phyloP scores from a whole-genome alignment of 1,139 yeast genomes.

The Wickerhamomyces sp. region DNA sequence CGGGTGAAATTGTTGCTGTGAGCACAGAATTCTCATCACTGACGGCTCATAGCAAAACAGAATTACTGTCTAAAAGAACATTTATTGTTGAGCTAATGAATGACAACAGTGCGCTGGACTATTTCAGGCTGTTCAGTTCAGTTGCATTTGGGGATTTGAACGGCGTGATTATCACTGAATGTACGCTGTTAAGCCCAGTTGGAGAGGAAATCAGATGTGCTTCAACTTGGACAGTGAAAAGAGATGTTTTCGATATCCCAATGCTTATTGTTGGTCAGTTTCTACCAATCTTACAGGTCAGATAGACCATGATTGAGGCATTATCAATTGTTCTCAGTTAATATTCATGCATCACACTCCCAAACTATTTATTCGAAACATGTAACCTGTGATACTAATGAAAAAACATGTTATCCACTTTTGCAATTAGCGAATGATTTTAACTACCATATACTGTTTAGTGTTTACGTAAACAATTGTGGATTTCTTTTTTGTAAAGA shows the following conservation, averaged over 20 bases:
- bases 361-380: constrained; percentile 2
- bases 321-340: neutral
- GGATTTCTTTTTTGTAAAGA: constrained; percentile 2
- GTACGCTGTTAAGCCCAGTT: constrained; percentile 53
- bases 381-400: too few relatives aligned
- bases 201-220: constrained; percentile 46
- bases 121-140: constrained; percentile 70
- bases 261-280: constrained; percentile 92
- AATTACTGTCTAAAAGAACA: constrained; percentile 32
- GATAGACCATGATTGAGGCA: constrained; percentile 3
- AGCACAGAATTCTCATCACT: constrained; percentile 63
- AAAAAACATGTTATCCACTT: neutral
- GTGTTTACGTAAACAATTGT: neutral
- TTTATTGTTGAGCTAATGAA: constrained; percentile 85
- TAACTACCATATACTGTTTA: too few relatives aligned
- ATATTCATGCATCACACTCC: neutral
- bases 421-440: neutral
- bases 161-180: constrained; percentile 75
- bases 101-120: constrained; percentile 76
- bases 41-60: constrained; percentile 41
- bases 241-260: constrained; percentile 89
- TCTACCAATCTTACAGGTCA: constrained; percentile 51
- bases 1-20: constrained; percentile 71
- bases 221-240: constrained; percentile 82
- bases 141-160: constrained; percentile 80